These are phyloP conservation scores for Penicillium hesseltinei DNA, from an alignment of 2,329 filamentous ascomycete species.

Conservation along the genomic window DNA sequence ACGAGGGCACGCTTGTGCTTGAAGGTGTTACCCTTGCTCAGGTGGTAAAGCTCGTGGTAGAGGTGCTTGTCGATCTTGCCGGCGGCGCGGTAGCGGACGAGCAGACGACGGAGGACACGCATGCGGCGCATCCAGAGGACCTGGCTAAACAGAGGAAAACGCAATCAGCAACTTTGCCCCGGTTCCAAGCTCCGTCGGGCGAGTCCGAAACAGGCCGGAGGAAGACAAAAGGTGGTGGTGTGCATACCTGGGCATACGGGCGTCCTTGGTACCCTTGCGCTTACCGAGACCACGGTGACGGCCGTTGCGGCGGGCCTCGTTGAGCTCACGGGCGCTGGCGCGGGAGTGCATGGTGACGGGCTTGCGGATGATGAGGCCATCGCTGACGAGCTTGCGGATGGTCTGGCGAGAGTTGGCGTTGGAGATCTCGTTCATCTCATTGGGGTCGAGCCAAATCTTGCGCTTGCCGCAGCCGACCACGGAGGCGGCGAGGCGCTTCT, in stretches of 20 bases:
- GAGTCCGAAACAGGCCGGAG: neutral
- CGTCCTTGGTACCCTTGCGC: conserved; percentile 99
- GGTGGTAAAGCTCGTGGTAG: conserved; percentile 99
- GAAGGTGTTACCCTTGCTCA: conserved; percentile 99
- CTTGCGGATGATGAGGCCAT: conserved; percentile 99
- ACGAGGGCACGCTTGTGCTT: conserved; percentile 99
- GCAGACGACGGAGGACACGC: conserved; percentile 95
- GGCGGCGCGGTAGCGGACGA: conserved; percentile 99
- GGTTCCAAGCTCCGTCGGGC: neutral
- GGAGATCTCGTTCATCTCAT: conserved; percentile 98
- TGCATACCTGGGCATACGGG: conserved; percentile 94
- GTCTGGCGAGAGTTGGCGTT: conserved; percentile 99
- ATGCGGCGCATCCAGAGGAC: conserved; percentile 99
- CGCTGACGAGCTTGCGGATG: conserved; percentile 97
- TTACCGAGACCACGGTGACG: conserved; percentile 99
- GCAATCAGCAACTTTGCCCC: conserved; percentile 20
- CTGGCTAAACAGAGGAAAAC: conserved; percentile 61
- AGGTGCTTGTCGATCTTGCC: conserved; percentile 99
- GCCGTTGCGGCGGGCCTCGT: conserved; percentile 88
- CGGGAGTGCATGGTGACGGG: conserved; percentile 99
- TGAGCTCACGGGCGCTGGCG: conserved; percentile 91
- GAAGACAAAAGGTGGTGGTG: neutral
- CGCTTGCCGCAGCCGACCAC: conserved; percentile 99
- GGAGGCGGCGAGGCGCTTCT: conserved; percentile 99
- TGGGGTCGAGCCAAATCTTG: conserved; percentile 99